These are phyloP conservation scores for Bruguiera gymnorhiza DNA, from an alignment of 345 rosid genomes.

Conservation along the genomic window DNA sequence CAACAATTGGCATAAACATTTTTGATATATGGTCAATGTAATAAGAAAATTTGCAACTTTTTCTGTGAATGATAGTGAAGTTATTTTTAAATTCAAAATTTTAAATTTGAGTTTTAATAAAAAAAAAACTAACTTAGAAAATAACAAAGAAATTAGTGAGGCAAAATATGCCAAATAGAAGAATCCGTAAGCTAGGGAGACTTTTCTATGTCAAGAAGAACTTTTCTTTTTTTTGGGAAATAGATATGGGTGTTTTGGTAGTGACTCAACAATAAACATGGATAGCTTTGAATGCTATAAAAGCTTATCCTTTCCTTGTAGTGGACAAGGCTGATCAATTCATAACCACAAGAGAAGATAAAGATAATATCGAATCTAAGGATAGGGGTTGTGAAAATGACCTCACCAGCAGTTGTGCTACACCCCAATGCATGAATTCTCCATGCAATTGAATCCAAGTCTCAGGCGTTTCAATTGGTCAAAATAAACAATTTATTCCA, in stretches of 20 bases:
- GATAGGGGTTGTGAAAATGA: conserved; percentile 22
- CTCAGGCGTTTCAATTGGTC: not conserved
- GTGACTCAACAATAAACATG: not conserved
- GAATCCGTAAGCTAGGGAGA: too few species aligned
- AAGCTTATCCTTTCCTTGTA: conserved; percentile 17
- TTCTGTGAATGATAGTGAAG: too few species aligned
- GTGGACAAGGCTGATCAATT: conserved; percentile 3
- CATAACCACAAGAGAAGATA: conserved; percentile 23
- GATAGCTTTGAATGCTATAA: not conserved
- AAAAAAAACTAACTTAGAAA: too few species aligned
- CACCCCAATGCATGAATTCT: conserved; percentile 6
- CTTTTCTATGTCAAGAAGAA: not conserved
- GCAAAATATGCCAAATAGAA: too few species aligned
- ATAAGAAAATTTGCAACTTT: too few species aligned
- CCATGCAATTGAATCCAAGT: conserved; percentile 4
- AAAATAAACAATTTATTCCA: not conserved
- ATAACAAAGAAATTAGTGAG: too few species aligned
- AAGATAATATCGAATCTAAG: conserved; percentile 29
- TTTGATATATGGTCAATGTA: too few species aligned
- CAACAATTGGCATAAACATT: too few species aligned
- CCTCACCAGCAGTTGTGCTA: not conserved
- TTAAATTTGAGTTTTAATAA: too few species aligned
- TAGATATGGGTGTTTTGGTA: not conserved
- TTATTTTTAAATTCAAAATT: too few species aligned
- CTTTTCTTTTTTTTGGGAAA: not conserved